Evolutionary conservation across 371 early-diverging fungal genomes (phyloP).

Genomic region (Saksenaea vasiformis): DNA sequence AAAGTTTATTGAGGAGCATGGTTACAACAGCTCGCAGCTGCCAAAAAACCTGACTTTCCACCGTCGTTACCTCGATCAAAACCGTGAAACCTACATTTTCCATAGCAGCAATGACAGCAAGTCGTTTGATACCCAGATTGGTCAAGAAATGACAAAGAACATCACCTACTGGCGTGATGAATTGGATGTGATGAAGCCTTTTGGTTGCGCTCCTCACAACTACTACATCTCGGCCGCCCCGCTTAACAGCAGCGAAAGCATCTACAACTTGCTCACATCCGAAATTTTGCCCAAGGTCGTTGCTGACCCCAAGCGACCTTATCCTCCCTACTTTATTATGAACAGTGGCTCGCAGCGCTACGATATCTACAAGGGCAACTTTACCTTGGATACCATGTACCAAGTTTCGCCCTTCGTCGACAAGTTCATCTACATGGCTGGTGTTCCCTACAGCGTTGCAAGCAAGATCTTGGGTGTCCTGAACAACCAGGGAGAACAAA

Average conservation of each 20-base stretch:
- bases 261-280: constrained; percentile 44
- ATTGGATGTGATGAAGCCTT: constrained; percentile 29
- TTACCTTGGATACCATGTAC: constrained; percentile 53
- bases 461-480: constrained; percentile 49
- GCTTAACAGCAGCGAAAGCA: constrained; percentile 36
- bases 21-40: constrained; percentile 12
- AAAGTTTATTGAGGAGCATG: constrained; percentile 19
- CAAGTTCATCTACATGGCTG: constrained; percentile 38
- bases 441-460: constrained; percentile 36
- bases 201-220: constrained; percentile 60
- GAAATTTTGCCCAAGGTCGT: constrained; percentile 48
- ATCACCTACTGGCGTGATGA: constrained; percentile 40
- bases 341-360: constrained; percentile 56
- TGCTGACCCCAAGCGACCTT: constrained; percentile 27
- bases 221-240: constrained; percentile 49
- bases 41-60: constrained; percentile 49
- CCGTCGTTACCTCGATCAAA: constrained; percentile 64
- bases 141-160: constrained; percentile 42
- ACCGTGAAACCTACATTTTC: constrained; percentile 57
- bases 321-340: constrained; percentile 45
- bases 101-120: constrained; percentile 30
- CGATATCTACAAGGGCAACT: constrained; percentile 52
- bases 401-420: constrained; percentile 54
- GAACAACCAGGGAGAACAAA: constrained; percentile 57
- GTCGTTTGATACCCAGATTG: constrained; percentile 46